phyloP scores from a whole-genome alignment of 768 basidiomycete genomes.

The Asterophora lycoperdoides region DNA sequence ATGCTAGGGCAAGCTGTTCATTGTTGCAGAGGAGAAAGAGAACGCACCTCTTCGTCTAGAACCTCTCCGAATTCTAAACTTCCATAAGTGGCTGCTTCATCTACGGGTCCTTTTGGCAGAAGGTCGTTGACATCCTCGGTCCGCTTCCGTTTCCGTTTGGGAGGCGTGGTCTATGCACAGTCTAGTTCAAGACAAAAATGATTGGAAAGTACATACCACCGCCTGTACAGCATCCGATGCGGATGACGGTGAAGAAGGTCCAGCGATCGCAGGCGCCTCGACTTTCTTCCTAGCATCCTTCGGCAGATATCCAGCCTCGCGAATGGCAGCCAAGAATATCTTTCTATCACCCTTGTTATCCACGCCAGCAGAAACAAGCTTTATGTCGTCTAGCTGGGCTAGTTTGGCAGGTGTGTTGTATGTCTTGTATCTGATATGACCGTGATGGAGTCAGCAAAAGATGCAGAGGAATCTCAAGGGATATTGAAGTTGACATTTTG shows the following conservation, averaged over 20 bases:
- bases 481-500: constrained; percentile 59
- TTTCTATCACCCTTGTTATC: constrained; percentile 63
- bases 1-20: background rate
- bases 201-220: constrained; percentile 21
- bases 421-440: constrained; percentile 57
- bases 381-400: constrained; percentile 51
- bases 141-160: constrained; percentile 54
- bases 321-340: constrained; percentile 52
- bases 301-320: constrained; percentile 56
- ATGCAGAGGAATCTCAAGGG: background rate
- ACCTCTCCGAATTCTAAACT: constrained; percentile 71
- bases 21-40: background rate
- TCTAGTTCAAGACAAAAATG: constrained; percentile 4
- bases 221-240: constrained; percentile 22
- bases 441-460: constrained; percentile 1
- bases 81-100: constrained; percentile 47
- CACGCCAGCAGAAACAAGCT: constrained; percentile 55
- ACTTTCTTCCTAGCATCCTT: constrained; percentile 22
- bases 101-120: constrained; percentile 46
- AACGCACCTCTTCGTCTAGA: constrained; percentile 61
- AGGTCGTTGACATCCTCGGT: constrained; percentile 50
- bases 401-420: constrained; percentile 60
- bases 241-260: constrained; percentile 17
- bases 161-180: constrained; percentile 35
- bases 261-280: constrained; percentile 12